Percentiles rank a stretch among this genome's conserved stretches.
Conservation (phyloP, 192 early-diverging fungal species). For the Diversispora epigaea region DNA sequence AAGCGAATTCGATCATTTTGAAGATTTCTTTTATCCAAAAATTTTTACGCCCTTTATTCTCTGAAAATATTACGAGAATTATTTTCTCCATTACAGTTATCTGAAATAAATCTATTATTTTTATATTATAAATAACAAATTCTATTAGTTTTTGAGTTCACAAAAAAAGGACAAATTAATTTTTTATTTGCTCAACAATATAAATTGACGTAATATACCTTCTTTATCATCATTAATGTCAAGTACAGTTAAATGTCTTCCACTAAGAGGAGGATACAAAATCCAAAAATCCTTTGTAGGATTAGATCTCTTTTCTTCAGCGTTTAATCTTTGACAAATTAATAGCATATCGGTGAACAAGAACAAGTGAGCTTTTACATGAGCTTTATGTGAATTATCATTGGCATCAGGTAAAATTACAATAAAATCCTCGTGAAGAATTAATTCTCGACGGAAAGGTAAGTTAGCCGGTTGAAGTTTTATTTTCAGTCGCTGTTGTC, state of each 20-base stretch:
- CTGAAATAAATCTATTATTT: neutral
- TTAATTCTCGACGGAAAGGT: conserved; percentile 38
- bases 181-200: neutral
- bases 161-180: neutral
- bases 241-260: neutral
- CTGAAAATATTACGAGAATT: neutral
- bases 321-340: conserved; percentile 35
- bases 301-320: neutral
- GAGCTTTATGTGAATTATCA: conserved; percentile 33
- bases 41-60: neutral
- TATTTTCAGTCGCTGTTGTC: conserved; percentile 7
- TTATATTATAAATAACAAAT: neutral
- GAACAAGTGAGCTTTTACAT: conserved; percentile 44
- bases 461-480: neutral
- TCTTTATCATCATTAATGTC: conserved; percentile 4
- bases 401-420: conserved; percentile 35
- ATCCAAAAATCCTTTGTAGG: neutral
- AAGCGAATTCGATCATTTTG: neutral
- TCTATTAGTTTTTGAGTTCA: neutral
- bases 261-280: neutral
- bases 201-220: neutral
- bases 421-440: conserved; percentile 37
- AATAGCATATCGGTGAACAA: conserved; percentile 49
- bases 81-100: neutral
- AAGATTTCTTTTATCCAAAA: neutral